A percentile compares a stretch with the other conserved stretches of the same genome.
These are phyloP conservation scores for Tillandsia leiboldiana DNA, from an alignment of 176 grass and related monocot species.

Conservation along the genomic window DNA sequence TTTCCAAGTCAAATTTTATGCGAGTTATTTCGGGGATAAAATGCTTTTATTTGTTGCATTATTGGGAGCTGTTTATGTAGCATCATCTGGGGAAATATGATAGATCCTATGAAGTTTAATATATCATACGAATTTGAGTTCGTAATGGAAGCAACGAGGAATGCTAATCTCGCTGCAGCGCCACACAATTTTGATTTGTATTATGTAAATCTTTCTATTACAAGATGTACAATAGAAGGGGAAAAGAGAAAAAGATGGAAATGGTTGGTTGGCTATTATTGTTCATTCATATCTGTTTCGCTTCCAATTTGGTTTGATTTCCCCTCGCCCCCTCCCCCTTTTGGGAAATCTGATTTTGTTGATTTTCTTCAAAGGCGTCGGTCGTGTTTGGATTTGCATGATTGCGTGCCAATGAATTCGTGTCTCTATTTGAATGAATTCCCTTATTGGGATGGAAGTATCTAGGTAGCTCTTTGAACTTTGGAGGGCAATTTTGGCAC, in stretches of 20 bases:
- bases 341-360: neutral
- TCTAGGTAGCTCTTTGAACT: no score
- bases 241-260: neutral
- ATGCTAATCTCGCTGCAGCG: neutral
- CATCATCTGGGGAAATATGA: neutral
- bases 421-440: no score
- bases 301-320: no score
- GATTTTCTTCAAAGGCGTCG: neutral
- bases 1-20: neutral
- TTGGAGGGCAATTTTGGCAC: no score
- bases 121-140: neutral
- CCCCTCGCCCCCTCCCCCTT: no score
- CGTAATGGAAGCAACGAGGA: neutral
- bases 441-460: no score
- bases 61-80: neutral
- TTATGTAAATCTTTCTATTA: conserved; percentile 10
- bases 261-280: neutral
- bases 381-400: neutral
- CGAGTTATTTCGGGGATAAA: neutral
- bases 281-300: neutral
- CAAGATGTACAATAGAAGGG: neutral
- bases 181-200: conserved; percentile 11
- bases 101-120: neutral
- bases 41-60: neutral
- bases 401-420: no score